Conservation (phyloP, 345 rosid genomes). For the Eutrema yunnanense region DNA sequence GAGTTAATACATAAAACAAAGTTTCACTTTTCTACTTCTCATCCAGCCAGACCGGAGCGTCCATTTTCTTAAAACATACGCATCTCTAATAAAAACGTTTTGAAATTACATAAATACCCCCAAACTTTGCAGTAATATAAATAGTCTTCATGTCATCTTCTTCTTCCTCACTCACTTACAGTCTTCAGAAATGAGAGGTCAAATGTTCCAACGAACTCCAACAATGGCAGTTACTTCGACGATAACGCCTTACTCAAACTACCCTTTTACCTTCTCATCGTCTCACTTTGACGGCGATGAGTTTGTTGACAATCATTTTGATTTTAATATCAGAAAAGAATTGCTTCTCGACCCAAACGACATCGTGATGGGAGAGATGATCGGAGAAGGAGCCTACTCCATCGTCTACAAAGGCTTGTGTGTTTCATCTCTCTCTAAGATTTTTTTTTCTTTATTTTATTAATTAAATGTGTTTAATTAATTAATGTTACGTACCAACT, state of each 20-base stretch:
- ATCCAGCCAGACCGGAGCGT: background rate
- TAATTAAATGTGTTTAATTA: background rate
- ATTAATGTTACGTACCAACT: background rate
- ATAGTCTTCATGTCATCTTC: background rate
- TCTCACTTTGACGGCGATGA: background rate
- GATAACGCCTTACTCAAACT: no score
- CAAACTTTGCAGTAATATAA: no score
- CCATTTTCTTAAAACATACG: background rate
- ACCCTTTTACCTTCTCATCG: background rate
- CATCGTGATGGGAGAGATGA: constrained; percentile 30
- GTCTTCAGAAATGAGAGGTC: background rate
- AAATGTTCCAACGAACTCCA: background rate
- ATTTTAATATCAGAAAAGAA: constrained; percentile 22
- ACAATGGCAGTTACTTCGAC: no score
- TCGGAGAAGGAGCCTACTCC: constrained; percentile 48
- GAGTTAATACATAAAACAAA: background rate
- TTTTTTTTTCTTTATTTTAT: background rate
- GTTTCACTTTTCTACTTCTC: background rate
- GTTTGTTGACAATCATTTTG: constrained; percentile 2
- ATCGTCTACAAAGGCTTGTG: constrained; percentile 50
- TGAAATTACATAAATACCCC: no score
- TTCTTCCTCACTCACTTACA: background rate
- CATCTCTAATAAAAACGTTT: background rate
- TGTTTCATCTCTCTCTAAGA: background rate
- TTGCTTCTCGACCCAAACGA: constrained; percentile 38